Conservation (phyloP, 2,329 filamentous ascomycete genomes). For the Penicillium sp. region DNA sequence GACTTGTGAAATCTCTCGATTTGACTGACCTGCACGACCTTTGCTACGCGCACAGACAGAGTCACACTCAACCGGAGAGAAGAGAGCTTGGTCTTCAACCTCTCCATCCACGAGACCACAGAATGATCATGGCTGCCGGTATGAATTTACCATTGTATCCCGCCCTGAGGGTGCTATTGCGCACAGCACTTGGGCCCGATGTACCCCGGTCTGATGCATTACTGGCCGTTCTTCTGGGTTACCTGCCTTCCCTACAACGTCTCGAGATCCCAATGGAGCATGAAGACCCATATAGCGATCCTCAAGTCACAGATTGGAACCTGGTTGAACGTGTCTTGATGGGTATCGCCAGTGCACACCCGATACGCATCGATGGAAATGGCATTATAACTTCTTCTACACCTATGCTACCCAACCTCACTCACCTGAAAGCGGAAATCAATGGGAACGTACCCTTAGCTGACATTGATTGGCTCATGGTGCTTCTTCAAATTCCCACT, state of each 20-base stretch:
- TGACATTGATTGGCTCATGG: neutral
- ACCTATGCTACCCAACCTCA: neutral
- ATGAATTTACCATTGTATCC: neutral
- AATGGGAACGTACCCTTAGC: neutral
- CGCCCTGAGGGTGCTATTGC: neutral
- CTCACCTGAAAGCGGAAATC: neutral
- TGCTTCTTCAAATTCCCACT: neutral
- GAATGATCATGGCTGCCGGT: neutral
- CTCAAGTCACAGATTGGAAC: neutral
- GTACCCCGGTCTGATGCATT: neutral
- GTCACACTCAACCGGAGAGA: too few species aligned
- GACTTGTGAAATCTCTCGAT: neutral
- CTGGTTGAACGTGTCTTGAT: neutral
- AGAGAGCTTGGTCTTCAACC: neutral
- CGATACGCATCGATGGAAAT: neutral
- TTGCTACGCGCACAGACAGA: neutral
- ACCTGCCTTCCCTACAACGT: neutral
- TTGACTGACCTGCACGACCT: neutral
- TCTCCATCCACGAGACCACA: neutral
- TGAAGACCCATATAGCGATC: neutral
- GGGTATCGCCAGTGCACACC: neutral
- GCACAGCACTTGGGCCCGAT: neutral
- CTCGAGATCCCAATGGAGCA: neutral
- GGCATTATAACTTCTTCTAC: neutral
- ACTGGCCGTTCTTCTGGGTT: neutral